A percentile compares a stretch with the other conserved stretches of the same genome.
These are phyloP conservation scores for Colletotrichum sp. DNA, from an alignment of 2,329 filamentous ascomycete genomes.

Conservation along the genomic window DNA sequence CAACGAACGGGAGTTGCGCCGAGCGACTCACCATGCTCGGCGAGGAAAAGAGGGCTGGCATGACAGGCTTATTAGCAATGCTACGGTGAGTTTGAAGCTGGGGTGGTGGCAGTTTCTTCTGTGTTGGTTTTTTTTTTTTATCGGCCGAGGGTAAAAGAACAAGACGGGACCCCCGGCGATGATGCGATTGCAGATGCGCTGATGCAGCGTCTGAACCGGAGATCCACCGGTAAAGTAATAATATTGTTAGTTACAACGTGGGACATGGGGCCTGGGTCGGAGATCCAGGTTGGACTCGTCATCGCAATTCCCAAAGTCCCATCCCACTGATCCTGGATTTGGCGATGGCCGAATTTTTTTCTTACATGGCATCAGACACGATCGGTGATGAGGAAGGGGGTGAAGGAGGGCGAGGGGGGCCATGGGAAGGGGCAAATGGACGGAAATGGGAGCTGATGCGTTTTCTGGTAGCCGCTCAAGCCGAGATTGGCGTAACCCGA, in stretches of 20 bases:
- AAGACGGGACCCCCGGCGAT: not conserved
- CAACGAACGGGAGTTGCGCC: not conserved
- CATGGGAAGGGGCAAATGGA: not conserved
- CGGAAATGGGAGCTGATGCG: not conserved
- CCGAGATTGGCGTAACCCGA: not conserved
- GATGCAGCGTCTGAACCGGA: constrained; percentile 1
- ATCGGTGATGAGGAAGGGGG: not conserved
- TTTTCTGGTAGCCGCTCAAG: not conserved
- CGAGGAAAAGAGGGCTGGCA: not conserved
- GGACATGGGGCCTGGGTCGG: not conserved
- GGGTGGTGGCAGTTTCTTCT: not conserved
- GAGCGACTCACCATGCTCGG: not conserved
- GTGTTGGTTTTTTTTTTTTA: not conserved
- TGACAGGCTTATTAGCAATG: constrained; percentile 1
- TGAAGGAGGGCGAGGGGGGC: not conserved
- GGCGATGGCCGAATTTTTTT: not conserved
- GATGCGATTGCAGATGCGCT: not conserved
- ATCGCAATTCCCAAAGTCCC: not conserved
- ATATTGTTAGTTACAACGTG: not conserved
- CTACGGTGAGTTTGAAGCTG: not conserved
- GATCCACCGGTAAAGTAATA: constrained; percentile 6
- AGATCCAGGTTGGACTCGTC: constrained; percentile 9
- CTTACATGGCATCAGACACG: not conserved
- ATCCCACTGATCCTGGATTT: not conserved
- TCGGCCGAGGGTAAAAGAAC: not conserved